A percentile compares a stretch with the other conserved stretches of the same genome.
These are phyloP conservation scores for Mucor lusitanicus DNA, from an alignment of 371 early-diverging fungal species.

Conservation along the genomic window DNA sequence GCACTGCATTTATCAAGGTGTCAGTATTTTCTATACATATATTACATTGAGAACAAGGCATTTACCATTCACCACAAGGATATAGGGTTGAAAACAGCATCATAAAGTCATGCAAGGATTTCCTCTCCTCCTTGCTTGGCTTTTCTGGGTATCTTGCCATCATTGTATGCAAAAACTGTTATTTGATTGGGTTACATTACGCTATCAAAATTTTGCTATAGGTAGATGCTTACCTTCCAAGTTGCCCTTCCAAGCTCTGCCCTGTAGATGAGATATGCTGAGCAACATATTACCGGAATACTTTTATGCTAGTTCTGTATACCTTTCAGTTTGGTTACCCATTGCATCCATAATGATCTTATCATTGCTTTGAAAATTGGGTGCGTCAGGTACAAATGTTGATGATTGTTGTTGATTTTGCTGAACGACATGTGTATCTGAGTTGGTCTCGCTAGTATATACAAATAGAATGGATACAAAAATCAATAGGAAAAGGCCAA, in stretches of 20 bases:
- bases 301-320: conserved; percentile 6
- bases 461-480: background rate
- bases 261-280: conserved; percentile 42
- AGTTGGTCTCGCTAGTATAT: background rate
- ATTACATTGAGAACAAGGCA: background rate
- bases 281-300: background rate
- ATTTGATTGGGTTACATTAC: background rate
- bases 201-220: background rate
- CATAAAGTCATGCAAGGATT: conserved; percentile 81
- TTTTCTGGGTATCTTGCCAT: conserved; percentile 89
- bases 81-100: conserved; percentile 87
- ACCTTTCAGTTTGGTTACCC: conserved; percentile 82
- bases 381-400: background rate
- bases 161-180: conserved; percentile 94
- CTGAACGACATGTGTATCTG: background rate
- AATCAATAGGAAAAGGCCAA: background rate
- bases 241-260: conserved; percentile 86
- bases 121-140: conserved; percentile 81
- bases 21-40: background rate
- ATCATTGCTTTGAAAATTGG: background rate
- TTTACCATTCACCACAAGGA: conserved; percentile 98
- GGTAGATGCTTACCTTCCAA: conserved; percentile 55
- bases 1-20: conserved; percentile 57
- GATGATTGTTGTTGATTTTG: background rate
- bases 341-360: conserved; percentile 76